These are phyloP conservation scores for Hymenoscyphus salicellus DNA, from an alignment of 2,329 filamentous ascomycete genomes.

Conservation along the genomic window DNA sequence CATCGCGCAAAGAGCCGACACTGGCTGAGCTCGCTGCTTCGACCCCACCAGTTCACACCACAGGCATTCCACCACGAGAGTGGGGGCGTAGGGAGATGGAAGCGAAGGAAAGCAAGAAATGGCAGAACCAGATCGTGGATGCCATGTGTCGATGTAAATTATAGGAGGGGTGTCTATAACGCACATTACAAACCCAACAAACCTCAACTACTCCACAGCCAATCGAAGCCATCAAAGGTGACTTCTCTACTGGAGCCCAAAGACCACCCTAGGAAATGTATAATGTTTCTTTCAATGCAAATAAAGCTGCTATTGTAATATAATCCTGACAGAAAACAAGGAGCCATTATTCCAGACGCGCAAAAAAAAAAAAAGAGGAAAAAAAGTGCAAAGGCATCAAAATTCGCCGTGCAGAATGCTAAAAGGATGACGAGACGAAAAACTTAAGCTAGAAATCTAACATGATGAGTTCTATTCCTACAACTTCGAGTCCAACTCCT, in stretches of 20 bases:
- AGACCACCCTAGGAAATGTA: not conserved
- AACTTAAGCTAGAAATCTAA: not conserved
- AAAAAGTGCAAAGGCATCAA: not conserved
- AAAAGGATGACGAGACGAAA: not conserved
- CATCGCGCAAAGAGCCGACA: too few relatives aligned
- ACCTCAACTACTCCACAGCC: not conserved
- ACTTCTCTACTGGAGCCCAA: not conserved
- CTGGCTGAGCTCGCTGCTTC: not conserved
- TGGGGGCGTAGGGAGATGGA: not conserved
- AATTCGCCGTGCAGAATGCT: slow-evolving; percentile 1
- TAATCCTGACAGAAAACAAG: not conserved
- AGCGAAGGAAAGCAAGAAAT: not conserved
- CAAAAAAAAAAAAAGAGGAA: not conserved
- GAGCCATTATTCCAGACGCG: not conserved
- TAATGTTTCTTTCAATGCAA: not conserved
- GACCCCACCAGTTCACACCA: not conserved
- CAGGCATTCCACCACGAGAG: not conserved
- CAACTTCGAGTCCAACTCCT: slow-evolving; percentile 81
- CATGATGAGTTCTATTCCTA: slow-evolving; percentile 40
- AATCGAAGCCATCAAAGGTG: not conserved
- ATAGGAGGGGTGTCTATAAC: not conserved
- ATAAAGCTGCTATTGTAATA: too few relatives aligned
- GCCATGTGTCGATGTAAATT: not conserved
- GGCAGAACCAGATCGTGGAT: not conserved
- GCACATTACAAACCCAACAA: not conserved